phyloP scores from a whole-genome alignment of 1,284 basidiomycete genomes.

The Cryptococcus depauperatus region DNA sequence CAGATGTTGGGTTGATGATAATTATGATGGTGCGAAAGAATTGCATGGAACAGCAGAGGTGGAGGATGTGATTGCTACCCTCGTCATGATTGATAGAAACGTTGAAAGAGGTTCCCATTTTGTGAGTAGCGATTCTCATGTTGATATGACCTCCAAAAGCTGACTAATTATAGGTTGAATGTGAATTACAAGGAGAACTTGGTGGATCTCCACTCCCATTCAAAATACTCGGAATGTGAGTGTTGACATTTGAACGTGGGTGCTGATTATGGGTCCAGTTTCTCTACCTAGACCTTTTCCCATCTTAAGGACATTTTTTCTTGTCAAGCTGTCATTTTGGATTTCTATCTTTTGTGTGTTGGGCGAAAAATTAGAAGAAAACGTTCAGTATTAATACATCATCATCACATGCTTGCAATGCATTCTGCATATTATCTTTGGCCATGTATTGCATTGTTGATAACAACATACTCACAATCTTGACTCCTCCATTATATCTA shows the following conservation, averaged over 20 bases:
- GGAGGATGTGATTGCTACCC: conserved; percentile 46
- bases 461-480: too few species aligned
- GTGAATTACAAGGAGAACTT: conserved; percentile 68
- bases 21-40: conserved; percentile 46
- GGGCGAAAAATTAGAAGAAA: too few species aligned
- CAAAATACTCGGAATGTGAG: conserved; percentile 69
- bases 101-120: conserved; percentile 73
- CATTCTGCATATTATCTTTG: too few species aligned
- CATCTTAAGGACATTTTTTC: too few species aligned
- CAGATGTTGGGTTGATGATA: conserved; percentile 52
- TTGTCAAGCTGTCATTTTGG: too few species aligned
- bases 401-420: too few species aligned
- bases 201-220: conserved; percentile 60
- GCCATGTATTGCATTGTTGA: too few species aligned
- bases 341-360: too few species aligned
- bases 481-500: too few species aligned
- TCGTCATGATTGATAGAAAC: conserved; percentile 67
- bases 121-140: conserved; percentile 53
- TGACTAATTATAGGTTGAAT: conserved; percentile 53
- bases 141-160: conserved; percentile 47
- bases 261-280: conserved; percentile 6
- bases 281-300: conserved; percentile 17
- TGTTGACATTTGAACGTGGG: not conserved
- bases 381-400: too few species aligned
- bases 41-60: conserved; percentile 47